Percentiles rank a stretch among this genome's conserved stretches.
Conservation (phyloP, 1,284 basidiomycete species). For the Hemileia vastatrix region DNA sequence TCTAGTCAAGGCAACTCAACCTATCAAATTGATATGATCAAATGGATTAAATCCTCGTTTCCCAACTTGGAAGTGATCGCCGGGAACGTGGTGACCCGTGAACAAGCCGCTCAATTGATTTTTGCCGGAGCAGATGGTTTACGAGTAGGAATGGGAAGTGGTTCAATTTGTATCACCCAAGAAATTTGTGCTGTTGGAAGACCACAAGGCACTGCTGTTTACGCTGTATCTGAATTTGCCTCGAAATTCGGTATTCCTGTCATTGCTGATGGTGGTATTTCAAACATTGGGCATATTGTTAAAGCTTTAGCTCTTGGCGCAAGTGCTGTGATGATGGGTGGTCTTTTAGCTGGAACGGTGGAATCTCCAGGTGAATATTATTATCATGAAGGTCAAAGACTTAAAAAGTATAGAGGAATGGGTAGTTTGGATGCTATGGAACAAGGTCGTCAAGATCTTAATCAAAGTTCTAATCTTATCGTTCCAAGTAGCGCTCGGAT, state of each 20-base stretch:
- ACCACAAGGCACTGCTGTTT: constrained; percentile 93
- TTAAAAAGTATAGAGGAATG: constrained; percentile 99
- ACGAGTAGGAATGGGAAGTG: constrained; percentile 93
- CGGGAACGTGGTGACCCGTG: constrained; percentile 94
- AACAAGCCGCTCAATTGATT: constrained; percentile 90
- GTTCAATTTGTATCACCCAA: constrained; percentile 98
- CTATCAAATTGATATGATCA: constrained; percentile 89
- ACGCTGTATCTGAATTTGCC: constrained; percentile 88
- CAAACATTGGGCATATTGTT: constrained; percentile 94
- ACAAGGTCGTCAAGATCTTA: constrained; percentile 54
- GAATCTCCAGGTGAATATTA: constrained; percentile 94
- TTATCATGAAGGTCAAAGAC: constrained; percentile 94
- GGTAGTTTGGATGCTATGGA: constrained; percentile 95
- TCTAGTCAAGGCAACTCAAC: constrained; percentile 94
- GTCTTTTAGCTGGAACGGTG: constrained; percentile 85
- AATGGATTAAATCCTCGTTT: constrained; percentile 81
- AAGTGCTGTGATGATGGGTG: constrained; percentile 97
- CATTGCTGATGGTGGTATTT: constrained; percentile 94
- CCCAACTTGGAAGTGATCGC: constrained; percentile 84
- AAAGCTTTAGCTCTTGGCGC: constrained; percentile 92
- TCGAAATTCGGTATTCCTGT: constrained; percentile 89
- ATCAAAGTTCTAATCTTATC: constrained; percentile 16
- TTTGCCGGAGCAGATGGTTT: constrained; percentile 88
- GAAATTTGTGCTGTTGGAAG: constrained; percentile 99
- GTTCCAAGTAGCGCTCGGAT: constrained; percentile 29